A percentile compares a stretch with the other conserved stretches of the same genome.
These are phyloP conservation scores for Wickerhamia fluorescens DNA, from an alignment of 805 yeast species.

Conservation along the genomic window DNA sequence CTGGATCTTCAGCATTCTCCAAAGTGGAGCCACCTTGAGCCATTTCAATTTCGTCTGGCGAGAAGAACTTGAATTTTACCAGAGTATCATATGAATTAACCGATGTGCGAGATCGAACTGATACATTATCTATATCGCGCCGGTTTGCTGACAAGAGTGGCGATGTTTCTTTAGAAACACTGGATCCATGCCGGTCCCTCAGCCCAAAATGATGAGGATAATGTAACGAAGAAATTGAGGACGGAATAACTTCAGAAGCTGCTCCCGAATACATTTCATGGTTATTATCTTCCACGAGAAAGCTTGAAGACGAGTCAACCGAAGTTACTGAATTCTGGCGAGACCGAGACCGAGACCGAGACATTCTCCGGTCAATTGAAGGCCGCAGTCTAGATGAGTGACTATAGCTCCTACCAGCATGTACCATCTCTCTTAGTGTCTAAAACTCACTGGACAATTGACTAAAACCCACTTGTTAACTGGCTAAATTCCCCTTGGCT, in stretches of 20 bases:
- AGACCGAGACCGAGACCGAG: conserved; percentile 10
- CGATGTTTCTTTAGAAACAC: conserved; percentile 23
- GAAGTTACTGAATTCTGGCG: conserved; percentile 30
- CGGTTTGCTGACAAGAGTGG: conserved; percentile 23
- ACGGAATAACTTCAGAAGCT: conserved; percentile 67
- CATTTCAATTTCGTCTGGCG: conserved; percentile 71
- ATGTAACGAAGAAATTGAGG: conserved; percentile 71
- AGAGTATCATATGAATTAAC: conserved; percentile 29
- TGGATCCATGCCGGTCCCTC: conserved; percentile 13
- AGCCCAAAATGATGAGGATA: conserved; percentile 50
- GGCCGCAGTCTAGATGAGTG: too few relatives aligned
- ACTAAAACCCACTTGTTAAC: too few relatives aligned
- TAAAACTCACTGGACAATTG: too few relatives aligned
- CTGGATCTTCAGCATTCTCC: conserved; percentile 47
- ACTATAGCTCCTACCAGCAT: too few relatives aligned
- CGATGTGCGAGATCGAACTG: conserved; percentile 29
- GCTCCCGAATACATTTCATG: conserved; percentile 75
- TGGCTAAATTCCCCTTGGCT: too few relatives aligned
- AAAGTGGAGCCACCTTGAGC: conserved; percentile 86
- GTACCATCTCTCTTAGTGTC: too few relatives aligned
- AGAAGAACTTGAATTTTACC: conserved; percentile 68
- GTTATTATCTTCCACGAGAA: conserved; percentile 48
- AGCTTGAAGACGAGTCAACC: conserved; percentile 19
- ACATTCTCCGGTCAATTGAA: conserved; percentile 12
- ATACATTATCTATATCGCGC: conserved; percentile 24